Percentiles rank a stretch among this genome's conserved stretches.
Evolutionary conservation across 257 asterid genomes (phyloP).

Genomic region (Rhazya stricta): DNA sequence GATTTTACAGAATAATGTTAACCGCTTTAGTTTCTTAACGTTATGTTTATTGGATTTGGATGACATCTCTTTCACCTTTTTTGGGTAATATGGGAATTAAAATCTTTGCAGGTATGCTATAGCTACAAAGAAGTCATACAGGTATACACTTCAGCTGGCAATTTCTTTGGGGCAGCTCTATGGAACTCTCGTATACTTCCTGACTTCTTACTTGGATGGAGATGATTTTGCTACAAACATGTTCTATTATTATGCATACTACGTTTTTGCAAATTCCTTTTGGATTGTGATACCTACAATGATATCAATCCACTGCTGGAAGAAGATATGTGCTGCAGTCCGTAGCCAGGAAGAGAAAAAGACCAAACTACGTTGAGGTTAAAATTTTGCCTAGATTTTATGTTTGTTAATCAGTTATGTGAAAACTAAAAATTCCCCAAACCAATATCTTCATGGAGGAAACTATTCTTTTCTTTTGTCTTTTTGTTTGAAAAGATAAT

Average conservation of each 20-base stretch:
- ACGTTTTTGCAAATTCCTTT: constrained; percentile 60
- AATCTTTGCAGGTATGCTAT: constrained; percentile 68
- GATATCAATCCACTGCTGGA: constrained; percentile 66
- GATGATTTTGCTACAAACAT: constrained; percentile 62
- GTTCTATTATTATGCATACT: constrained; percentile 60
- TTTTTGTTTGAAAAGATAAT: background rate
- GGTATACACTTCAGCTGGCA: constrained; percentile 65
- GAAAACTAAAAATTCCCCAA: background rate
- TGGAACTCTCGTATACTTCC: constrained; percentile 67
- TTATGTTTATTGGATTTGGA: background rate
- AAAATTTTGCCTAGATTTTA: background rate
- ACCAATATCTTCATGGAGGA: background rate
- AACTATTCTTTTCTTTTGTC: background rate
- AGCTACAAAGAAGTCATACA: constrained; percentile 63
- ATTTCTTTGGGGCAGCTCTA: constrained; percentile 87
- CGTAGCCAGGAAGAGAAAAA: constrained; percentile 47
- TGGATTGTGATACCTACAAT: constrained; percentile 73
- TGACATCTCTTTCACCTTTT: background rate
- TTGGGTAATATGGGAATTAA: background rate
- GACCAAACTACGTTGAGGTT: constrained; percentile 44
- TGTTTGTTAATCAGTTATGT: background rate
- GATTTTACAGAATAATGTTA: background rate
- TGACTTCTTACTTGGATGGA: constrained; percentile 72
- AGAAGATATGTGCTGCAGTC: constrained; percentile 60
- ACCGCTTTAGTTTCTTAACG: background rate